Percentiles rank a stretch among this genome's conserved stretches.
phyloP scores from a whole-genome alignment of 139 green algal genomes.

The Desmodesmus armatus region DNA sequence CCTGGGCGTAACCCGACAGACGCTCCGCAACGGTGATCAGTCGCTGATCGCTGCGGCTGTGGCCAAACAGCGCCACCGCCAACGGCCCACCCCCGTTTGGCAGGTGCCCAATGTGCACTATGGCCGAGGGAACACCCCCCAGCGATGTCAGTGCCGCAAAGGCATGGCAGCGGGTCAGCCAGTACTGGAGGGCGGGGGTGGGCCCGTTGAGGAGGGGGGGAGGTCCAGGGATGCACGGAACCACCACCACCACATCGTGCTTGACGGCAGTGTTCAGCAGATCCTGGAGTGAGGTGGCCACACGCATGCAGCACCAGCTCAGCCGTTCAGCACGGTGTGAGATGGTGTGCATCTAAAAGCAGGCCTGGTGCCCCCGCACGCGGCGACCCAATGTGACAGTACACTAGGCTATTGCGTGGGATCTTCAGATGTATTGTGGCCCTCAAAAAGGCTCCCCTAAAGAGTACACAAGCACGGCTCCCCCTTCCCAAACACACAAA shows the following conservation, averaged over 20 bases:
- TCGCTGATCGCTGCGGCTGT: conserved; percentile 56
- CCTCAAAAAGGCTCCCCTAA: too few species aligned
- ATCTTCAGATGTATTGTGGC: neutral
- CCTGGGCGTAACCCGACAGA: neutral
- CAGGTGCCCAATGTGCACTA: conserved; percentile 50
- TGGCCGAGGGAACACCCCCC: conserved; percentile 53
- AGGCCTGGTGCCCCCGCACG: too few species aligned
- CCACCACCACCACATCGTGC: conserved; percentile 66
- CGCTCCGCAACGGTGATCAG: conserved; percentile 60
- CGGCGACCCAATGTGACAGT: too few species aligned
- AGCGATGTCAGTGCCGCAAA: conserved; percentile 55
- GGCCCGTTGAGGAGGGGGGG: neutral
- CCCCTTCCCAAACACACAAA: too few species aligned
- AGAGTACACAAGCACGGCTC: too few species aligned
- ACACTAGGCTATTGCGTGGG: too few species aligned
- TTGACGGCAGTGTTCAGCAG: conserved; percentile 60
- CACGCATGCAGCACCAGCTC: neutral
- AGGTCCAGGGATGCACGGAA: conserved; percentile 57
- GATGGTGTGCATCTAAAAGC: too few species aligned
- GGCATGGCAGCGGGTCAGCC: conserved; percentile 33
- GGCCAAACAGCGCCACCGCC: conserved; percentile 53
- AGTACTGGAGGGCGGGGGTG: neutral
- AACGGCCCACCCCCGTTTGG: conserved; percentile 58
- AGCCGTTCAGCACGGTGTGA: too few species aligned
- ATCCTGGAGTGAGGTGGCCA: conserved; percentile 15